phyloP scores from a whole-genome alignment of 2,329 filamentous ascomycete species.

The Fusarium hostae region DNA sequence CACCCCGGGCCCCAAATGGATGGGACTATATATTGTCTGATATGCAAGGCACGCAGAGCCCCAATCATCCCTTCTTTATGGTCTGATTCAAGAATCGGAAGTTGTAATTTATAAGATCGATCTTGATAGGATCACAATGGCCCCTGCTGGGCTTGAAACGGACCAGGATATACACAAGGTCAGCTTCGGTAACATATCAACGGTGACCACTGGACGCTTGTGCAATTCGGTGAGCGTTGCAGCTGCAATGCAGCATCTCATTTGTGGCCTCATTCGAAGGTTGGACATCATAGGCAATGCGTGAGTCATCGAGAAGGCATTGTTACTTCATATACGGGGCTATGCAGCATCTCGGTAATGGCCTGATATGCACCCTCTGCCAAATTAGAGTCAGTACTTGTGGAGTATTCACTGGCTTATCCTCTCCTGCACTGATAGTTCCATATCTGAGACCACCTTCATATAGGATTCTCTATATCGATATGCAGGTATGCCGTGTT shows the following conservation, averaged over 20 bases:
- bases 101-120: conserved; percentile 18
- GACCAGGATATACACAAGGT: background rate
- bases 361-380: background rate
- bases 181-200: background rate
- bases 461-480: background rate
- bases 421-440: background rate
- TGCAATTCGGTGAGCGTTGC: background rate
- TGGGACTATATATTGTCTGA: conserved; percentile 30
- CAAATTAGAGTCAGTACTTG: background rate
- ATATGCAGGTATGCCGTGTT: background rate
- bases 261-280: background rate
- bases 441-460: background rate
- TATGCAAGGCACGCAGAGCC: conserved; percentile 34
- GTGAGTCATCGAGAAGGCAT: background rate
- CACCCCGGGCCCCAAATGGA: conserved; percentile 18
- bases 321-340: background rate
- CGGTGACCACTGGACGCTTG: background rate
- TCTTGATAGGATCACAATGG: background rate
- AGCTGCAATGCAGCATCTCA: background rate
- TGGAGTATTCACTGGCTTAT: no score
- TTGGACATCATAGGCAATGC: background rate
- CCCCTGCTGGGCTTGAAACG: background rate
- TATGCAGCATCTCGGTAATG: background rate
- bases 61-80: conserved; percentile 20
- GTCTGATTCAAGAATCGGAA: conserved; percentile 34